phyloP scores from a whole-genome alignment of 2,329 filamentous ascomycete genomes.

The Aspergillus costaricaensis region DNA sequence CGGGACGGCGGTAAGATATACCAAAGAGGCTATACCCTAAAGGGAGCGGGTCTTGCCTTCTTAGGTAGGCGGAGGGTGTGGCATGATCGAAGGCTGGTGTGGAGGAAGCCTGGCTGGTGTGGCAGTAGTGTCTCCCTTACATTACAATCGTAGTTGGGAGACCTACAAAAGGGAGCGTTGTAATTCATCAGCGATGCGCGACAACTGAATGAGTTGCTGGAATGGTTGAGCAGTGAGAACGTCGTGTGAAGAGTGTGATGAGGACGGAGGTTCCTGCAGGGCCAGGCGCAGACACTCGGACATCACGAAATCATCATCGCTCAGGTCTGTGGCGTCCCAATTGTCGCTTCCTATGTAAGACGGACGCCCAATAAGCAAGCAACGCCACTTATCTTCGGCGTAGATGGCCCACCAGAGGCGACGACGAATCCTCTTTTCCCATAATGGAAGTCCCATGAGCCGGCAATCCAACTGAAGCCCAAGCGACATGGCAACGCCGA shows the following conservation, averaged over 20 bases:
- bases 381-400: slow-evolving; percentile 43
- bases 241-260: background rate
- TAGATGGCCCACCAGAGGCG: slow-evolving; percentile 47
- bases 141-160: no score
- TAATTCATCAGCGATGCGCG: slow-evolving; percentile 34
- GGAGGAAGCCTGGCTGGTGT: no score
- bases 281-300: background rate
- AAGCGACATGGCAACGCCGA: slow-evolving; percentile 37
- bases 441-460: slow-evolving; percentile 41
- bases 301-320: slow-evolving; percentile 29
- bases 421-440: slow-evolving; percentile 41
- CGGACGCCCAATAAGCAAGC: slow-evolving; percentile 39
- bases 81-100: no score
- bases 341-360: slow-evolving; percentile 38
- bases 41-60: no score
- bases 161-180: slow-evolving; percentile 37
- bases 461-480: slow-evolving; percentile 42
- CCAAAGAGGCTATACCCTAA: no score
- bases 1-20: no score
- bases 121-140: no score
- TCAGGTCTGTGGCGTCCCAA: slow-evolving; percentile 38
- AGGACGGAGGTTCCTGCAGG: background rate
- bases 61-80: no score
- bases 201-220: slow-evolving; percentile 15
- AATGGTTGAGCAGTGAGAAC: background rate